Conservation (phyloP, 1,284 basidiomycete species). For the Sutorius eximius region DNA sequence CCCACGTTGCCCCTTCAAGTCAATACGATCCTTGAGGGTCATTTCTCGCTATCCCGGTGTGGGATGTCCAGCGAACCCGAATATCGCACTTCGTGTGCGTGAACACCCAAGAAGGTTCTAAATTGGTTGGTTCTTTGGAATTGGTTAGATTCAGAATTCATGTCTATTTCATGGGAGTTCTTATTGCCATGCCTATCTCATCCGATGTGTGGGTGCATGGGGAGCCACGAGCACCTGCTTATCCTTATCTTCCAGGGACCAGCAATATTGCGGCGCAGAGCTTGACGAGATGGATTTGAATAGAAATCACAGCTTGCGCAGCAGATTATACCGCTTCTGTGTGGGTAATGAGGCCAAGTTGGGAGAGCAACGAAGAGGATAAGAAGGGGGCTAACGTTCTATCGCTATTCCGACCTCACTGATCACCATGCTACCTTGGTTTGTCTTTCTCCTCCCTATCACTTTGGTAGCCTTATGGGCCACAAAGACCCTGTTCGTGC, state of each 20-base stretch:
- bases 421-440: conserved; percentile 5
- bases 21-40: not conserved
- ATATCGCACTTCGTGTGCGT: conserved; percentile 13
- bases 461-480: not conserved
- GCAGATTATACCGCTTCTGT: not conserved
- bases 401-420: not conserved
- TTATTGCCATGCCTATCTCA: not conserved
- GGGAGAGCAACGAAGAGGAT: not conserved
- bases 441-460: not conserved
- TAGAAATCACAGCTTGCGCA: not conserved
- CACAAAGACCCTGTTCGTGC: not conserved
- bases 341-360: not conserved
- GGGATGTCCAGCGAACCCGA: not conserved
- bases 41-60: not conserved
- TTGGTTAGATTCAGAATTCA: too few species aligned
- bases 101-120: not conserved
- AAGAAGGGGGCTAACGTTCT: conserved; percentile 11
- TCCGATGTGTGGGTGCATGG: conserved; percentile 3
- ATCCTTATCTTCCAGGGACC: too few species aligned
- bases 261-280: not conserved
- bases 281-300: not conserved
- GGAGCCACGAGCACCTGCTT: not conserved
- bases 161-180: too few species aligned
- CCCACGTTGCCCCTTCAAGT: not conserved
- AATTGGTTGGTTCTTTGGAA: not conserved